A percentile compares a stretch with the other conserved stretches of the same genome.
Evolutionary conservation across 306 rosid genomes (phyloP).

Genomic region (Begonia masoniana): DNA sequence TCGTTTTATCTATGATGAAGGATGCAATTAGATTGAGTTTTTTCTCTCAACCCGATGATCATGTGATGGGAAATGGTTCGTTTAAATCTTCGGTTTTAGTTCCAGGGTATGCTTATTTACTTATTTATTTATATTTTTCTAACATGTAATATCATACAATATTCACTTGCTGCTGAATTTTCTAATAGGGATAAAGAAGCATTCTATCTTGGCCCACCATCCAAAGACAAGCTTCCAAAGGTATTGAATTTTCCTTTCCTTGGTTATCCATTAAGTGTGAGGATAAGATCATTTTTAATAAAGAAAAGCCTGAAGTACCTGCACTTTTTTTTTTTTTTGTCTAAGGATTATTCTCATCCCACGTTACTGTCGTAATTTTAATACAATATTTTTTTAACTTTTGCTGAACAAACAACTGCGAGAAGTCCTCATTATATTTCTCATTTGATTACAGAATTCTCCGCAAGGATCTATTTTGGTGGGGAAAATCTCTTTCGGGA

Average conservation of each 20-base stretch:
- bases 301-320: no score
- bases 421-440: background rate
- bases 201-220: constrained; percentile 75
- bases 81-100: constrained; percentile 58
- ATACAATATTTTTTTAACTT: background rate
- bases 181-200: constrained; percentile 68
- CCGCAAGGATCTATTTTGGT: constrained; percentile 69
- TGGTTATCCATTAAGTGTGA: no score
- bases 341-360: no score
- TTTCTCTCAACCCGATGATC: constrained; percentile 93
- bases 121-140: constrained; percentile 1
- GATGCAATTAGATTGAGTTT: constrained; percentile 62
- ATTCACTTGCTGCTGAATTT: constrained; percentile 9
- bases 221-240: constrained; percentile 86
- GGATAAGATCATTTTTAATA: no score
- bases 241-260: constrained; percentile 19
- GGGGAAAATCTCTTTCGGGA: constrained; percentile 86
- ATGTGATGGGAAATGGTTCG: constrained; percentile 68
- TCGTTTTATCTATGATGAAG: constrained; percentile 24
- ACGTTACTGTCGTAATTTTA: no score
- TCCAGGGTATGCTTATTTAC: constrained; percentile 54
- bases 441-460: constrained; percentile 39
- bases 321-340: no score
- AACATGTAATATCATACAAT: background rate
- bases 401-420: no score